Evolutionary conservation across 2,329 filamentous ascomycete species (phyloP), one percentile per base, ranked within the genome.

Genomic region (Fusarium transvaalense): DNA sequence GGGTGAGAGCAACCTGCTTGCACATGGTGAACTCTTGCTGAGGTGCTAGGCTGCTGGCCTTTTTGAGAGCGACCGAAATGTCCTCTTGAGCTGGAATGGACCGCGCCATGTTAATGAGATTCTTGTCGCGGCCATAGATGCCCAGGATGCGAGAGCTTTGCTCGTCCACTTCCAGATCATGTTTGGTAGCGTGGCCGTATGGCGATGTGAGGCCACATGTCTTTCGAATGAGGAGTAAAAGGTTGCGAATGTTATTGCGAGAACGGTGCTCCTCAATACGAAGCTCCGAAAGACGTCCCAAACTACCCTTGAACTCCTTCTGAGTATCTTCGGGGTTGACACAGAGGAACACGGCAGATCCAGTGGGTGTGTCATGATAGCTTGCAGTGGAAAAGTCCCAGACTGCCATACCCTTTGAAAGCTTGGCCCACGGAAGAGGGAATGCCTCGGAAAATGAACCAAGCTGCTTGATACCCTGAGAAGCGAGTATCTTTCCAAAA

Each of bases 341-440:
- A 5, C 66, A 73, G 7, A 78, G 32, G 25, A 80, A 70, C 1
- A 77, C 70, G 3, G 17, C 17, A 14, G 51, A 51, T 0, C 75
- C 75, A 0, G 58, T 60, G 0, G 75, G 73, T 1, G 62, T 17
- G 6, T 59, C 57, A 3, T 56, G 56, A 10, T 75, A 74, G 0
- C 42, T 46, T 0, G 68, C 63, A 1, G 66, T 64, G 3, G 62
- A 46, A 27, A 75, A 73, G 17, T 79, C 72, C 62, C 71, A 78
- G 1, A 77, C 57, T 15, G 74, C 74, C 29, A 74, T 67, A 4
- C 71, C 74, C 6, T 51, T 57, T 9, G 68, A 64, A 6, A 79
- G 23, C 3, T 71, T 54, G 5, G 47, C 37, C 71, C 76, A 80
- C 7, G 27, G 10, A 15, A 31, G 17, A 4, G 42, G 42, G 14